phyloP scores from a whole-genome alignment of 148 eudicot species.

The Heliamphora exappendiculata region DNA sequence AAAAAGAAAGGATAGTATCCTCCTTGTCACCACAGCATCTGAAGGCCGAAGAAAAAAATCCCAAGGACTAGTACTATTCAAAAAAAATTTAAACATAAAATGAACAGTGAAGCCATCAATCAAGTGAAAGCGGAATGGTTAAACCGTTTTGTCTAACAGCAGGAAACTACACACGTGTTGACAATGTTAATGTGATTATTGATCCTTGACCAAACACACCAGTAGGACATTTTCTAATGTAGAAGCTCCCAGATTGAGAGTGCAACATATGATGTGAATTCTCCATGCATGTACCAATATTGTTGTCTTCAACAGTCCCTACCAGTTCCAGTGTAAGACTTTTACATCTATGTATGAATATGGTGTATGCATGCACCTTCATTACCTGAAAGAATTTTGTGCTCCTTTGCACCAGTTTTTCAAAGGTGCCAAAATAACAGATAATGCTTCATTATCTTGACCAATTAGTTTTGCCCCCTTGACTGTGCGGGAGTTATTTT shows the following conservation, averaged over 20 bases:
- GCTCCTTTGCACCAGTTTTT: slow-evolving; percentile 44
- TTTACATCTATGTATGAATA: slow-evolving; percentile 1
- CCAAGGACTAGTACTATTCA: background rate
- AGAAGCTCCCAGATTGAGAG: background rate
- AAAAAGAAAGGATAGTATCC: background rate
- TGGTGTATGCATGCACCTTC: background rate
- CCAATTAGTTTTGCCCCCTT: slow-evolving; percentile 80
- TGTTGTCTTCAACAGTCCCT: background rate
- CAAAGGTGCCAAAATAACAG: slow-evolving; percentile 61
- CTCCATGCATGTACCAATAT: background rate
- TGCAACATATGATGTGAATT: background rate
- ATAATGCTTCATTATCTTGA: slow-evolving; percentile 71
- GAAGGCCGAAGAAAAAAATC: background rate
- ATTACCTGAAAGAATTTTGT: slow-evolving; percentile 49
- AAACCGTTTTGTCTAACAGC: background rate
- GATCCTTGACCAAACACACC: background rate
- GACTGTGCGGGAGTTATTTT: slow-evolving; percentile 70
- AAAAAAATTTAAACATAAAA: background rate
- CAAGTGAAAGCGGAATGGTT: background rate
- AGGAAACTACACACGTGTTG: background rate
- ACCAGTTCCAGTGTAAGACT: background rate
- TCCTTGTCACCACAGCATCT: background rate
- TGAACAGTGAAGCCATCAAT: background rate
- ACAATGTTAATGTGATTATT: background rate
- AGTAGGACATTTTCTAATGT: background rate